Evolutionary conservation across 1,284 basidiomycete species (phyloP).

Genomic region (Ganoderma meredithae): DNA sequence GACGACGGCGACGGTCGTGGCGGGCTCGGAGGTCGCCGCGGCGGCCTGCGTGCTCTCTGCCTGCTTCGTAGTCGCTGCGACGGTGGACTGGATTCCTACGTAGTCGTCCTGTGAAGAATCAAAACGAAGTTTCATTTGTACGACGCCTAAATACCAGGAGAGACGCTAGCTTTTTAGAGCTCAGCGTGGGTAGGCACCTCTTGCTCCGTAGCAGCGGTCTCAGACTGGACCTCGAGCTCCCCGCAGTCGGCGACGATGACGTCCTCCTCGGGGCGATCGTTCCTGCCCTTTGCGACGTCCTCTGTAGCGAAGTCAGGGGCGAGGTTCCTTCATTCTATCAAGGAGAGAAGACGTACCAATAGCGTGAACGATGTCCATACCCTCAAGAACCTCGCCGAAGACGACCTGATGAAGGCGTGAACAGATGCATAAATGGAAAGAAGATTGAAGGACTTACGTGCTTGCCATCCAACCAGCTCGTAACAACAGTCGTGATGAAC

Average conservation of each 20-base stretch:
- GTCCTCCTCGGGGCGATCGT: constrained; percentile 77
- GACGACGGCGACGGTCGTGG: constrained; percentile 19
- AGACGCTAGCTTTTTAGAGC: constrained; percentile 70
- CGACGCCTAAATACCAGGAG: constrained; percentile 44
- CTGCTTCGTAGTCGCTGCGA: not conserved
- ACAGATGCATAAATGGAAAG: constrained; percentile 4
- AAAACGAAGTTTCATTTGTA: constrained; percentile 62
- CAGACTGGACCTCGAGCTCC: constrained; percentile 75
- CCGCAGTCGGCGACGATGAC: constrained; percentile 84
- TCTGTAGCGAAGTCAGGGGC: constrained; percentile 56
- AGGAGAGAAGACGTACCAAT: constrained; percentile 64
- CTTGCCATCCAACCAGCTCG: constrained; percentile 79
- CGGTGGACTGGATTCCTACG: constrained; percentile 2
- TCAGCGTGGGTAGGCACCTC: constrained; percentile 93
- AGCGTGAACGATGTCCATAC: constrained; percentile 81
- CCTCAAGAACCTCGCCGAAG: constrained; percentile 90
- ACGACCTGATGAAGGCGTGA: constrained; percentile 67
- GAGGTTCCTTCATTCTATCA: not conserved
- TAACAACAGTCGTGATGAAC: constrained; percentile 86
- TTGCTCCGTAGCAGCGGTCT: constrained; percentile 62
- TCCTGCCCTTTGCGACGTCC: constrained; percentile 68
- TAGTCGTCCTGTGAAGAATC: constrained; percentile 38
- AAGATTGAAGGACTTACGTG: constrained; percentile 56
- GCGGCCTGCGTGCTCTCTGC: constrained; percentile 3
- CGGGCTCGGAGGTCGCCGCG: not conserved